Evolutionary conservation across 1,284 basidiomycete genomes (phyloP).

Genomic region (Rhizoctonia solani): DNA sequence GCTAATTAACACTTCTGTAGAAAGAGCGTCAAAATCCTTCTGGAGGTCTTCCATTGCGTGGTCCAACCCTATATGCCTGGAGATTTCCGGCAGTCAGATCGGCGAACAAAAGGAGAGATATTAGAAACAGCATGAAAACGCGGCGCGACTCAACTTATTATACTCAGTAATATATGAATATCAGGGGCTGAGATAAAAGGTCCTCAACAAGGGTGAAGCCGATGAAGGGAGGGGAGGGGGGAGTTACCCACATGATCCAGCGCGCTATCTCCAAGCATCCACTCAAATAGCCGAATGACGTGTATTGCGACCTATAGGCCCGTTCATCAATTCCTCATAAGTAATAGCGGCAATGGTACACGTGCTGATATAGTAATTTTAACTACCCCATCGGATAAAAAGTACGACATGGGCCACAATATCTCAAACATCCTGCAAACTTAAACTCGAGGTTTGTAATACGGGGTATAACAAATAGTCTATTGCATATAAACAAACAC

Average conservation of each 20-base stretch:
- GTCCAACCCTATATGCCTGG: no score
- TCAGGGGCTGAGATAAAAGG: not conserved
- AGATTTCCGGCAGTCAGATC: no score
- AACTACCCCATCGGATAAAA: slow-evolving; percentile 16
- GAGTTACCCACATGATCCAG: no score
- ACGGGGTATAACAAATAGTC: not conserved
- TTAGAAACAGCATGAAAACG: no score
- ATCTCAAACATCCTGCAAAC: not conserved
- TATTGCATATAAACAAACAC: no score
- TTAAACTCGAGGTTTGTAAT: no score
- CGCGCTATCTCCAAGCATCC: not conserved
- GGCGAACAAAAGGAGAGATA: no score
- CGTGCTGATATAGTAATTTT: slow-evolving; percentile 6
- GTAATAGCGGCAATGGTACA: slow-evolving; percentile 11
- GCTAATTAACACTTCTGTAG: not conserved
- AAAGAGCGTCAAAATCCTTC: not conserved
- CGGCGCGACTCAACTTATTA: no score
- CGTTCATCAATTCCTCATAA: slow-evolving; percentile 11
- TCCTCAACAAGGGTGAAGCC: not conserved
- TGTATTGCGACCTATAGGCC: not conserved
- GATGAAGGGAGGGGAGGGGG: not conserved
- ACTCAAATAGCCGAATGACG: slow-evolving; percentile 7
- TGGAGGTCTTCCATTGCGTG: not conserved
- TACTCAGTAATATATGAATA: no score
- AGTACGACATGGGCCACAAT: not conserved